A percentile compares a stretch with the other conserved stretches of the same genome.
Evolutionary conservation across 1,139 yeast genomes (phyloP).

Genomic region (Zygoascus meyerae): DNA sequence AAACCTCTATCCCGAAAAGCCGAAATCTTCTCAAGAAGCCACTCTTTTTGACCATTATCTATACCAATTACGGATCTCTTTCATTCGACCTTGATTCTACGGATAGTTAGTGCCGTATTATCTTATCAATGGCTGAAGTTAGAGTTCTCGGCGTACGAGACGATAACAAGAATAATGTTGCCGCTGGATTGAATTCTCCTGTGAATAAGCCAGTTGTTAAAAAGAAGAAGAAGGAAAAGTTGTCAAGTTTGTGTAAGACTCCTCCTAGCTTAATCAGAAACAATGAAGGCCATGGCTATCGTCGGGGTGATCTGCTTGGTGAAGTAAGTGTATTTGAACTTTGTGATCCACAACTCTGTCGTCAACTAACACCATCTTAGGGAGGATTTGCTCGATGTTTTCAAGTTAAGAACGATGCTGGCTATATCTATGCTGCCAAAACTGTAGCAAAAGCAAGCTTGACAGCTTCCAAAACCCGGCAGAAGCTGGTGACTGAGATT

Average conservation of each 20-base stretch:
- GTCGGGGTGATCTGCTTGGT: constrained; percentile 86
- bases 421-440: constrained; percentile 89
- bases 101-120: not conserved
- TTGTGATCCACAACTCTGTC: not conserved
- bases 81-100: no score
- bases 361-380: constrained; percentile 11
- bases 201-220: constrained; percentile 26
- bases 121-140: constrained; percentile 1
- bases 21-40: no score
- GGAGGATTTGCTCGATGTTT: constrained; percentile 99
- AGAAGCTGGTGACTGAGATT: constrained; percentile 81
- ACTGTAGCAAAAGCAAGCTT: constrained; percentile 96
- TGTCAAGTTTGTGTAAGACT: constrained; percentile 84
- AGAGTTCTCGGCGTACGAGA: constrained; percentile 18
- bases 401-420: constrained; percentile 84
- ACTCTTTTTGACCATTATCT: no score
- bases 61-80: no score
- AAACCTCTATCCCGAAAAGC: no score
- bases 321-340: constrained; percentile 39
- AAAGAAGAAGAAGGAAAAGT: constrained; percentile 72
- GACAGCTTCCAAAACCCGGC: constrained; percentile 83
- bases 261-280: constrained; percentile 92
- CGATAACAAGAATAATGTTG: constrained; percentile 12
- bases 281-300: constrained; percentile 80
- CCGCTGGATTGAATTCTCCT: constrained; percentile 2